Evolutionary conservation across 2,329 filamentous ascomycete genomes (phyloP).

Genomic region (Parastagonospora avenae): DNA sequence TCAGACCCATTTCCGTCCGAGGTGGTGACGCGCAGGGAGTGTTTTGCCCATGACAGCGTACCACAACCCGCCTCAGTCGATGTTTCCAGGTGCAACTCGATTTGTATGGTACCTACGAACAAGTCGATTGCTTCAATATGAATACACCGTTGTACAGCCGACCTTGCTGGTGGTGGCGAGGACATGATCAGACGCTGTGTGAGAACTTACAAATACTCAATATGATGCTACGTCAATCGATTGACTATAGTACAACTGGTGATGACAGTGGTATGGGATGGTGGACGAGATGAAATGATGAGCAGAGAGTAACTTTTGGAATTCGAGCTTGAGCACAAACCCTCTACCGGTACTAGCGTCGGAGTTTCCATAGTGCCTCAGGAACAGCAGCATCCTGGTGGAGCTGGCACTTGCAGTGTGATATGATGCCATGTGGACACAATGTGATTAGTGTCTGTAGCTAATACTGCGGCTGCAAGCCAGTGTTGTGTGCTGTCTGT

Average conservation of each 20-base stretch:
- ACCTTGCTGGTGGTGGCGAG: too few relatives aligned
- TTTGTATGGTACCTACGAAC: too few relatives aligned
- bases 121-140: too few relatives aligned
- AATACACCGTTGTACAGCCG: too few relatives aligned
- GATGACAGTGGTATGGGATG: conserved; percentile 9
- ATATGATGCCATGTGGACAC: too few relatives aligned
- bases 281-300: conserved; percentile 22
- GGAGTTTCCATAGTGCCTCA: neutral
- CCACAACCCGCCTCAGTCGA: neutral
- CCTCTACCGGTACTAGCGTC: conserved; percentile 10
- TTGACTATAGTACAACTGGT: conserved; percentile 35
- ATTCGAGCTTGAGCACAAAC: conserved; percentile 24
- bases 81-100: too few relatives aligned
- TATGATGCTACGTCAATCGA: conserved; percentile 23
- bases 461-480: too few relatives aligned
- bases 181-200: too few relatives aligned
- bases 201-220: conserved; percentile 10
- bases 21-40: conserved; percentile 19
- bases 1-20: conserved; percentile 17
- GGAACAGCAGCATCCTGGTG: too few relatives aligned
- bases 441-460: too few relatives aligned
- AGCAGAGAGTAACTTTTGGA: conserved; percentile 26
- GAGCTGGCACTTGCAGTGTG: too few relatives aligned
- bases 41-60: neutral
- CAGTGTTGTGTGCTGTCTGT: too few relatives aligned